Conservation (phyloP, 1,284 basidiomycete genomes). For the Coriolopsis trogii region DNA sequence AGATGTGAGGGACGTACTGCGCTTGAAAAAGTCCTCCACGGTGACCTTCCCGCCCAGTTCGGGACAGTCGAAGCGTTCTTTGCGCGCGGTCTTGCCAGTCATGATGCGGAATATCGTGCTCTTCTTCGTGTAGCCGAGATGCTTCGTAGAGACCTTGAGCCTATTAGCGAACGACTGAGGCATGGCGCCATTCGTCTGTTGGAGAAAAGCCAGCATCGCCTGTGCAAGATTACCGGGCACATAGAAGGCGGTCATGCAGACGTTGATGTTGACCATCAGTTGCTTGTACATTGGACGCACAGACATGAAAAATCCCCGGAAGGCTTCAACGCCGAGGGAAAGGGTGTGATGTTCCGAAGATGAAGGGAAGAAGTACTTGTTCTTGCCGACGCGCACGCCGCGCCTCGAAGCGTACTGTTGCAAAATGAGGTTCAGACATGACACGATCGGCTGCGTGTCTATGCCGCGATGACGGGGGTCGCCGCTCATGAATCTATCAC, state of each 20-base stretch:
- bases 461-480: conserved; percentile 41
- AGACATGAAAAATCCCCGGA: conserved; percentile 70
- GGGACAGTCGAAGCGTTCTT: conserved; percentile 53
- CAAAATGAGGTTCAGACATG: conserved; percentile 67
- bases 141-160: conserved; percentile 58
- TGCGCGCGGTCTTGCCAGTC: conserved; percentile 42
- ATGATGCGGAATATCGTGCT: conserved; percentile 53
- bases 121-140: conserved; percentile 56
- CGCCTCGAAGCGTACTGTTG: conserved; percentile 56
- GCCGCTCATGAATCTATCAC: conserved; percentile 59
- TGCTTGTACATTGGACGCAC: conserved; percentile 65
- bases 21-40: conserved; percentile 63
- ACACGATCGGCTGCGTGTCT: conserved; percentile 56
- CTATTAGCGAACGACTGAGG: conserved; percentile 51
- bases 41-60: conserved; percentile 54
- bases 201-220: conserved; percentile 51
- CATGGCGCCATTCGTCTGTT: conserved; percentile 47
- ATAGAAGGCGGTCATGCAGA: conserved; percentile 75
- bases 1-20: conserved; percentile 46
- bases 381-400: conserved; percentile 62
- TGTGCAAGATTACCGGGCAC: conserved; percentile 61
- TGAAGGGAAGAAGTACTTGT: conserved; percentile 62
- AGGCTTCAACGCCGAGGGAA: conserved; percentile 55
- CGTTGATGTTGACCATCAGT: conserved; percentile 74
- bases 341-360: conserved; percentile 32